A percentile compares a stretch with the other conserved stretches of the same genome.
phyloP scores from a whole-genome alignment of 139 green algal species.

The Tetratostichococcus sp. region DNA sequence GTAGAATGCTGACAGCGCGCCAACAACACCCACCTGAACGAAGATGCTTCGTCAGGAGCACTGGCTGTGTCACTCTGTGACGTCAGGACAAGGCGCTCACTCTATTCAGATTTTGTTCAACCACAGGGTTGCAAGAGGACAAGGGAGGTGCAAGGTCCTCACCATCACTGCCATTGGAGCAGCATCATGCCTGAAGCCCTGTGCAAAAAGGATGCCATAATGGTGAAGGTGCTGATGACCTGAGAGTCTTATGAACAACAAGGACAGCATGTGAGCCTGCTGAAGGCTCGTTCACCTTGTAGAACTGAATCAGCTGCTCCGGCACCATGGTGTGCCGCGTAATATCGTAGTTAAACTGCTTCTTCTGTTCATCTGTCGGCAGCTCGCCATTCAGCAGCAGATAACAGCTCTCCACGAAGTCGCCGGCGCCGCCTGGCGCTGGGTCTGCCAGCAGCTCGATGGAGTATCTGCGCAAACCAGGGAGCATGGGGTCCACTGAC shows the following conservation, averaged over 20 bases:
- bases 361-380: slow-evolving; percentile 37
- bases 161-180: slow-evolving; percentile 73
- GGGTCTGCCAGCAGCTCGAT: slow-evolving; percentile 60
- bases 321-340: slow-evolving; percentile 60
- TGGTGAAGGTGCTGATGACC: too few species aligned
- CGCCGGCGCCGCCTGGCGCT: slow-evolving; percentile 11
- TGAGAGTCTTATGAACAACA: too few species aligned
- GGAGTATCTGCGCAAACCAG: slow-evolving; percentile 27
- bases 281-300: neutral
- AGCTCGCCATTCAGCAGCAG: slow-evolving; percentile 68
- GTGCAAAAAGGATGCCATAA: too few species aligned
- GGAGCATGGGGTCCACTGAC: too few species aligned
- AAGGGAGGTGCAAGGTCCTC: too few species aligned
- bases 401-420: slow-evolving; percentile 57
- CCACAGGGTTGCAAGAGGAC: too few species aligned
- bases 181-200: slow-evolving; percentile 63
- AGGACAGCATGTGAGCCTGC: too few species aligned
- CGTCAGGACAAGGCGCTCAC: too few species aligned
- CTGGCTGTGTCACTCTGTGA: too few species aligned
- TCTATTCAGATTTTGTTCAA: too few species aligned
- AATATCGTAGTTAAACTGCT: slow-evolving; percentile 34
- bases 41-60: too few species aligned
- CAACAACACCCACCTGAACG: slow-evolving; percentile 45
- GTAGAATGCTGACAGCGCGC: slow-evolving; percentile 69
- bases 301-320: slow-evolving; percentile 54